These are phyloP conservation scores for Umbelopsis vinacea DNA, from an alignment of 192 early-diverging fungal genomes.

Conservation along the genomic window DNA sequence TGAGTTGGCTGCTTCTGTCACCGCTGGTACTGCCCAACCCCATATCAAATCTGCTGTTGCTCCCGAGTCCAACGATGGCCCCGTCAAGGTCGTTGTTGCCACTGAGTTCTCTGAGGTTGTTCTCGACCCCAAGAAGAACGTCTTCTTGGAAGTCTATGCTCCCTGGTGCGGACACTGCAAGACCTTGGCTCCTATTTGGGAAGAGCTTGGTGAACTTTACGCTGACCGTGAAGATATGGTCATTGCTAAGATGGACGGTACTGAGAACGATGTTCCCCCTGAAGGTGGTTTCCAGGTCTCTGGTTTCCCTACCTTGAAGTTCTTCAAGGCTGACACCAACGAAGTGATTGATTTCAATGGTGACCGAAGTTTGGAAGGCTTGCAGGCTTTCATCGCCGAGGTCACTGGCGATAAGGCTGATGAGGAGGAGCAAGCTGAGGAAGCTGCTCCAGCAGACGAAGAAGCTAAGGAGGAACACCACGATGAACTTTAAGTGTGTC, in stretches of 20 bases:
- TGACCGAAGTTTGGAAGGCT: constrained; percentile 74
- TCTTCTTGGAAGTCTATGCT: constrained; percentile 93
- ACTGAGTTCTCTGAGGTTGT: constrained; percentile 84
- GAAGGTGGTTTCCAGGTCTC: constrained; percentile 67
- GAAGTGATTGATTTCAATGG: constrained; percentile 84
- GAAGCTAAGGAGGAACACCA: constrained; percentile 21
- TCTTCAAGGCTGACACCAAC: constrained; percentile 82
- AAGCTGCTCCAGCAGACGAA: constrained; percentile 20
- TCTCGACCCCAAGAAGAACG: constrained; percentile 84
- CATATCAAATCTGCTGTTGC: constrained; percentile 83
- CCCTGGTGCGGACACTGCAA: constrained; percentile 91
- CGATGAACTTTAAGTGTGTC: constrained; percentile 28
- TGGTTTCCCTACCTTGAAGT: constrained; percentile 95
- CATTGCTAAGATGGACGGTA: constrained; percentile 93
- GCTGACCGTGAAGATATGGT: constrained; percentile 56
- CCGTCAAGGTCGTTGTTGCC: constrained; percentile 91
- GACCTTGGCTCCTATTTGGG: constrained; percentile 77
- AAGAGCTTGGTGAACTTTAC: constrained; percentile 70
- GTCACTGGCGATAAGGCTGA: constrained; percentile 43
- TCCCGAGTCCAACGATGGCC: constrained; percentile 84
- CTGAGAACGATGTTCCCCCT: constrained; percentile 89
- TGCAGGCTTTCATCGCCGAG: constrained; percentile 65
- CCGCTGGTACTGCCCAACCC: constrained; percentile 71
- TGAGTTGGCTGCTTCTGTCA: constrained; percentile 67
- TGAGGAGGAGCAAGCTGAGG: constrained; percentile 45